These are phyloP conservation scores for Penicillium polonicum DNA, from an alignment of 2,329 filamentous ascomycete genomes.

Conservation along the genomic window DNA sequence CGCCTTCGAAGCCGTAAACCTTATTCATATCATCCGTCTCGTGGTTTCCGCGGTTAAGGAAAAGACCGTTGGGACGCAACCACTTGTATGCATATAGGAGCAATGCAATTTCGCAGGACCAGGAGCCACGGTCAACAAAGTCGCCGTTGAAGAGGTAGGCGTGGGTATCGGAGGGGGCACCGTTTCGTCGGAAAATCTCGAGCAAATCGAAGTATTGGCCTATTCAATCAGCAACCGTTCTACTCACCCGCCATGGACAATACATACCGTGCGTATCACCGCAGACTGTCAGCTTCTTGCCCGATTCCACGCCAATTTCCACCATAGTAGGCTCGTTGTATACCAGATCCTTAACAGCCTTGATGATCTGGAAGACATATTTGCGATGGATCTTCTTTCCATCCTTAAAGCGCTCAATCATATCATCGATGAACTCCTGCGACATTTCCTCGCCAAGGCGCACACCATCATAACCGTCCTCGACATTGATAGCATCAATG, in stretches of 20 bases:
- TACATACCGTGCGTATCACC: slow-evolving; percentile 86
- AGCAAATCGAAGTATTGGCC: slow-evolving; percentile 97
- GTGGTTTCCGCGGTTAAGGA: slow-evolving; percentile 96
- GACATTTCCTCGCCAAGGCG: slow-evolving; percentile 80
- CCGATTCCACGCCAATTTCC: slow-evolving; percentile 77
- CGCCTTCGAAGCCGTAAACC: slow-evolving; percentile 96
- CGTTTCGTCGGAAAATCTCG: slow-evolving; percentile 92
- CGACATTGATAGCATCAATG: slow-evolving; percentile 78
- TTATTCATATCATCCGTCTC: slow-evolving; percentile 99
- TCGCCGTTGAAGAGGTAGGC: slow-evolving; percentile 98
- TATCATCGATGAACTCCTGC: slow-evolving; percentile 93
- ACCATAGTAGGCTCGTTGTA: slow-evolving; percentile 97
- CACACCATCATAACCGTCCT: slow-evolving; percentile 81
- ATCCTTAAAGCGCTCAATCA: slow-evolving; percentile 92
- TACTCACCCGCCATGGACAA: neutral
- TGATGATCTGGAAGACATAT: slow-evolving; percentile 94
- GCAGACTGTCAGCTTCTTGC: slow-evolving; percentile 83
- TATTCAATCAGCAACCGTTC: slow-evolving; percentile 36
- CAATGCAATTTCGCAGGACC: slow-evolving; percentile 95
- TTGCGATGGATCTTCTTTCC: slow-evolving; percentile 95
- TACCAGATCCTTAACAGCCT: slow-evolving; percentile 84
- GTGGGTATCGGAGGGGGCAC: slow-evolving; percentile 78
- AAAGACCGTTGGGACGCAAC: slow-evolving; percentile 83
- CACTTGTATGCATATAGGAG: slow-evolving; percentile 96
- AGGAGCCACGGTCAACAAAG: slow-evolving; percentile 95